Conservation (phyloP, 371 early-diverging fungal species). For the Apophysomyces variabilis region DNA sequence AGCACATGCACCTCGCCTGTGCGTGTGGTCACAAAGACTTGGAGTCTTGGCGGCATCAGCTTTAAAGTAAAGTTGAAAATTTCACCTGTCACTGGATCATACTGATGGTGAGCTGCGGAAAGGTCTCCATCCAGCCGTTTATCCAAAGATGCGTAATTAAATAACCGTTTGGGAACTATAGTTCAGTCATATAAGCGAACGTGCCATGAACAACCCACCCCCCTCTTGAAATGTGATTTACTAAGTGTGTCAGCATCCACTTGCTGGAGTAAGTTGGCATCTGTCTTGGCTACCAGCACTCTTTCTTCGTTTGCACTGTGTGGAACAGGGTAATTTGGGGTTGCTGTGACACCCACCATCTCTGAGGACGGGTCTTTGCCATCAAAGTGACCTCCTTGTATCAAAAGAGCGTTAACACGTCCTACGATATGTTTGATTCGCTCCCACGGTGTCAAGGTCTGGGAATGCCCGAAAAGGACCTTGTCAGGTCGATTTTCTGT, state of each 20-base stretch:
- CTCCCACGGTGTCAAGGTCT: slow-evolving; percentile 12
- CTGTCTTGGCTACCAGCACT: slow-evolving; percentile 60
- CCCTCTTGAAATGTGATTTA: slow-evolving; percentile 14
- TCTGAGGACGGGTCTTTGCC: slow-evolving; percentile 20
- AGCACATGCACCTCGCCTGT: slow-evolving; percentile 9
- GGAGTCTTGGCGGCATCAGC: slow-evolving; percentile 1
- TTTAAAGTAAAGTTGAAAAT: slow-evolving; percentile 43
- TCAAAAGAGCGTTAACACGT: neutral
- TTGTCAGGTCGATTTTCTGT: neutral
- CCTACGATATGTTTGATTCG: slow-evolving; percentile 9
- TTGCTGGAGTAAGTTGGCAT: slow-evolving; percentile 62
- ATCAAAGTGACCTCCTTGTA: slow-evolving; percentile 1
- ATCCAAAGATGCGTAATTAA: slow-evolving; percentile 54
- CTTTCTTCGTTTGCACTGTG: neutral
- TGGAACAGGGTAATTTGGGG: slow-evolving; percentile 59
- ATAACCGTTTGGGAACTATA: slow-evolving; percentile 51
- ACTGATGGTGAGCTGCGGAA: slow-evolving; percentile 62
- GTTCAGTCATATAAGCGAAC: neutral
- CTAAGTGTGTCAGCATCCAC: slow-evolving; percentile 65
- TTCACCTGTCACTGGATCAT: slow-evolving; percentile 57
- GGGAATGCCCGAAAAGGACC: slow-evolving; percentile 34
- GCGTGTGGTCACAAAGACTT: slow-evolving; percentile 31
- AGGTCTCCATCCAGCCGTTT: slow-evolving; percentile 42
- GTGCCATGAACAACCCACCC: neutral
- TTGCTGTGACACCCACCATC: slow-evolving; percentile 57